Percentiles rank a stretch among this genome's conserved stretches.
Conservation (phyloP, 176 grass and related monocot genomes). For the Lolium rigidum region DNA sequence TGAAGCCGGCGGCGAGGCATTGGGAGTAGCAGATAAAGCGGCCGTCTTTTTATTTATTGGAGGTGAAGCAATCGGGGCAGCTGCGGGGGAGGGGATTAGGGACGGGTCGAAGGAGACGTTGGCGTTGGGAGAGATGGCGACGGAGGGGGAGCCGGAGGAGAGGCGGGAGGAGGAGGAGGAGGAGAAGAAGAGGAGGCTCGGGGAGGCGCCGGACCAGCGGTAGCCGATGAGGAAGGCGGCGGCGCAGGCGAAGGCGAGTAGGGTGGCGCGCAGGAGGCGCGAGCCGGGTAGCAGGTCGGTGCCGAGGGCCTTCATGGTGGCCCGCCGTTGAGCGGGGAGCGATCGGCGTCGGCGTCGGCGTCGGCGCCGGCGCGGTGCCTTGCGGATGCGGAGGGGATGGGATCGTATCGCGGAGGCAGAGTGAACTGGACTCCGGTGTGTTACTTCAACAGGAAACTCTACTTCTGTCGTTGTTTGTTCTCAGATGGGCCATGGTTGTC, state of each 20-base stretch:
- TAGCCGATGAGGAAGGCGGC: conserved; percentile 82
- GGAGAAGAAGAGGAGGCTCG: conserved; percentile 64
- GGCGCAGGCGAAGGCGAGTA: conserved; percentile 62
- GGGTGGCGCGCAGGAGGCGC: conserved; percentile 54
- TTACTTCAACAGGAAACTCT: conserved; percentile 1
- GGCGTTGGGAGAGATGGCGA: conserved; percentile 72
- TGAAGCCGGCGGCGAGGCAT: conserved; percentile 41
- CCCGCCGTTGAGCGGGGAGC: conserved; percentile 15
- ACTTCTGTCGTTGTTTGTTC: background rate
- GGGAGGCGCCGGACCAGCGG: conserved; percentile 65
- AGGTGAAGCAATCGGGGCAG: conserved; percentile 18
- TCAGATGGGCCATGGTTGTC: conserved; percentile 21
- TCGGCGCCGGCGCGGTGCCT: conserved; percentile 50
- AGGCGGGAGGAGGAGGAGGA: conserved; percentile 25
- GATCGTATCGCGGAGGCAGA: conserved; percentile 38
- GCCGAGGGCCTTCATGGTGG: conserved; percentile 65
- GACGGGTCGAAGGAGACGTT: conserved; percentile 64
- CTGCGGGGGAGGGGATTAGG: conserved; percentile 39
- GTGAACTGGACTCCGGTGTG: conserved; percentile 34
- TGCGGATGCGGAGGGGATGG: conserved; percentile 35
- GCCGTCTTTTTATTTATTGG: no score
- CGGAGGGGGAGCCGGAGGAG: conserved; percentile 34
- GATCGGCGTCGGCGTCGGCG: conserved; percentile 30
- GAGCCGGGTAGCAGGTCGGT: conserved; percentile 54
- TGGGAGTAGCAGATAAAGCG: conserved; percentile 31